A percentile compares a stretch with the other conserved stretches of the same genome.
Evolutionary conservation across 495 filamentous ascomycete species (phyloP).

Genomic region (Penicillium coprophilum): DNA sequence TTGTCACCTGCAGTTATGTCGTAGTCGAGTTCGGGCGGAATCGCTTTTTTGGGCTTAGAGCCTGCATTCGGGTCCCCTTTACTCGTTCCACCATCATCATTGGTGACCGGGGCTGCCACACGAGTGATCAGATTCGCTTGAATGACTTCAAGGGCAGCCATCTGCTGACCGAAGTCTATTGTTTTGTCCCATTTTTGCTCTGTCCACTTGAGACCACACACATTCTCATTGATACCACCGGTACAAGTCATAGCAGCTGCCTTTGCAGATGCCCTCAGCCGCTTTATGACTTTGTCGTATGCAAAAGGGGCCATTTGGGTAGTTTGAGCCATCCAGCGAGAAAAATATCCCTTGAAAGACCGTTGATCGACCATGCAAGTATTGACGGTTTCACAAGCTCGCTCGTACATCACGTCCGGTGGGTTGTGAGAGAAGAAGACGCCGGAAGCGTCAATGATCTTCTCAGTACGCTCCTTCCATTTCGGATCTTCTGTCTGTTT

Average conservation of each 20-base stretch:
- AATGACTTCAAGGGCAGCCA: constrained; percentile 68
- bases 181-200: constrained; percentile 52
- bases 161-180: constrained; percentile 67
- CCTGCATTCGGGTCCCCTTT: constrained; percentile 70
- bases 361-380: constrained; percentile 74
- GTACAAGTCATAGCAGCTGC: constrained; percentile 72
- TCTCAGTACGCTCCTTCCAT: constrained; percentile 60
- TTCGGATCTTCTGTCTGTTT: constrained; percentile 36
- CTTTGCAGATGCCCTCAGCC: constrained; percentile 61
- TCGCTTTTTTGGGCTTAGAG: constrained; percentile 14
- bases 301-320: constrained; percentile 72
- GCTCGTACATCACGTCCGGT: constrained; percentile 61
- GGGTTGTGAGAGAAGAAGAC: constrained; percentile 50
- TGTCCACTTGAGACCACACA: constrained; percentile 69
- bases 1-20: constrained; percentile 31
- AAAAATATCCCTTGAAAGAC: constrained; percentile 83
- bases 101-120: constrained; percentile 57
- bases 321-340: constrained; percentile 74
- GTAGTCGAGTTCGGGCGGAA: constrained; percentile 17
- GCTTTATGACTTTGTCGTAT: constrained; percentile 57
- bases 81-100: constrained; percentile 71
- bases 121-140: constrained; percentile 57
- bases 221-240: constrained; percentile 50
- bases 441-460: constrained; percentile 57
- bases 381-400: constrained; percentile 57